phyloP scores from a whole-genome alignment of 805 yeast species.

The Candida qinlingensis region DNA sequence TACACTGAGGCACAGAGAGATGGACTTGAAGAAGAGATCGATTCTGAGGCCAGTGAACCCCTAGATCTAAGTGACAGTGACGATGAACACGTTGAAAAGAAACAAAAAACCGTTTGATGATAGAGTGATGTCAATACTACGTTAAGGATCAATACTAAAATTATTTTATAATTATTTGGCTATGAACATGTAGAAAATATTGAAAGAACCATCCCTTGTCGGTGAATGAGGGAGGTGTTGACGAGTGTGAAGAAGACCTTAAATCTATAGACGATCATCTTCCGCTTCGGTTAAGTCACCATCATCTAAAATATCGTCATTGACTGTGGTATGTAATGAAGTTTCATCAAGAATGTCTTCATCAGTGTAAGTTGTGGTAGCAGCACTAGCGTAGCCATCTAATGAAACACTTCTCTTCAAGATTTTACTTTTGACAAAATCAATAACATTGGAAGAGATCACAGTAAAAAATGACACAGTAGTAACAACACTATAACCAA shows the following conservation, averaged over 20 bases:
- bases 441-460: slow-evolving; percentile 12
- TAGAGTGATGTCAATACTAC: too few relatives aligned
- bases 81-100: slow-evolving; percentile 1
- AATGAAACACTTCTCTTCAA: slow-evolving; percentile 9
- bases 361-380: slow-evolving; percentile 11
- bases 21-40: slow-evolving; percentile 48
- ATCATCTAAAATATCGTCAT: slow-evolving; percentile 26
- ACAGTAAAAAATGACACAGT: slow-evolving; percentile 17
- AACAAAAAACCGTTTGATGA: not conserved
- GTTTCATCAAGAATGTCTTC: slow-evolving; percentile 10
- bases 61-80: slow-evolving; percentile 30
- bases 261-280: slow-evolving; percentile 17
- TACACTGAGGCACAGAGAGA: slow-evolving; percentile 72
- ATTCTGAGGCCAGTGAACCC: slow-evolving; percentile 51
- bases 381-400: slow-evolving; percentile 11
- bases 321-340: slow-evolving; percentile 15
- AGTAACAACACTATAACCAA: slow-evolving; percentile 30
- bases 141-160: not conserved
- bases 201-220: too few relatives aligned
- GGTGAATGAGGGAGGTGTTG: too few relatives aligned
- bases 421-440: slow-evolving; percentile 2
- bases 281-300: slow-evolving; percentile 27
- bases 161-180: not conserved
- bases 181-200: slow-evolving; percentile 1
- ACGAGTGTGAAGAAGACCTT: not conserved